Conservation (phyloP, 176 grass and related monocot genomes). For the Stipa capillata region DNA sequence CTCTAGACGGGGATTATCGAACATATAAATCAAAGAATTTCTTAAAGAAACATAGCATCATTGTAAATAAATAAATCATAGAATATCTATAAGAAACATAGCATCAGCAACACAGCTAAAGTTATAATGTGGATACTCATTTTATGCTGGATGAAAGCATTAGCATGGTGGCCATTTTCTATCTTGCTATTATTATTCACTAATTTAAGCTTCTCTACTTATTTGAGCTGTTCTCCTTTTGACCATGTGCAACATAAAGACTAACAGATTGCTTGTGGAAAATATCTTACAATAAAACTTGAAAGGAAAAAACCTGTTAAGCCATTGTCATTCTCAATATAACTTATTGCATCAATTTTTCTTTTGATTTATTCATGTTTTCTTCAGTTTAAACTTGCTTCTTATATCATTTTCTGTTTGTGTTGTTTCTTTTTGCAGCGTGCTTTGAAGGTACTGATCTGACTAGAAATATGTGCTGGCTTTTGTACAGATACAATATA, state of each 20-base stretch:
- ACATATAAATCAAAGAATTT: not conserved
- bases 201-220: not conserved
- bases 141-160: not conserved
- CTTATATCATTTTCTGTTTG: conserved; percentile 25
- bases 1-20: not conserved
- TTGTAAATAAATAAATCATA: not conserved
- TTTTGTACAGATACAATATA: not conserved
- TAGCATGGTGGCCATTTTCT: not conserved
- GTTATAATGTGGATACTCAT: not conserved
- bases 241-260: not conserved
- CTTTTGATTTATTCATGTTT: not conserved
- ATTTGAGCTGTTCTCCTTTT: conserved; percentile 1
- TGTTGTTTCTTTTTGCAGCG: conserved; percentile 48
- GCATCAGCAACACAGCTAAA: not conserved
- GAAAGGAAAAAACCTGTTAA: not conserved
- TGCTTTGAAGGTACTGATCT: conserved; percentile 68
- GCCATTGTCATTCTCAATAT: not conserved
- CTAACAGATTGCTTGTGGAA: not conserved
- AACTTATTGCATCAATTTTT: not conserved
- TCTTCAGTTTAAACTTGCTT: conserved; percentile 4
- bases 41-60: not conserved
- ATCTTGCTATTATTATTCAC: not conserved
- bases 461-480: not conserved
- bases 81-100: conserved; percentile 5
- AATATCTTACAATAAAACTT: not conserved